Base-by-base conservation (phyloP, 352 stramenopile species). In the Globisporangium spiculum region DNA sequence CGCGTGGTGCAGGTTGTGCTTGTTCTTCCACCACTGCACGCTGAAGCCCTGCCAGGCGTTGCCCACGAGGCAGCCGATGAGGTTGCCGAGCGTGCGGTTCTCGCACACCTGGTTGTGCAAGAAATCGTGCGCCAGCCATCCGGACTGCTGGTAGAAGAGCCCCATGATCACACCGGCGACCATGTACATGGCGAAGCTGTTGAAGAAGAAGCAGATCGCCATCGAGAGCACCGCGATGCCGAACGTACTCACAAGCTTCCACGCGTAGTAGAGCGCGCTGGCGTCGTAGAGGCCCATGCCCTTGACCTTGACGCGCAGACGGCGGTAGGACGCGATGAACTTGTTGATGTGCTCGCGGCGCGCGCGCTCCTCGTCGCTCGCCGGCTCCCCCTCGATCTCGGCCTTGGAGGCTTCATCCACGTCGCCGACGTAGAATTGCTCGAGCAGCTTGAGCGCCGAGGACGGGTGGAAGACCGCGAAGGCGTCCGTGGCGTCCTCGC, bases 1-100 rank as follows among this genome's bases (percentile, higher is more conserved):
- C 22, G 97, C 96, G 79, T 99, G 97, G 84, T 99, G 97, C 59
- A 96, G 97, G 78, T 99, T 99, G 88, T 99, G 98, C 85, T 98
- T 98, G 84, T 98, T 99, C 76, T 99, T 99, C 96, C 94, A 98
- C 96, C 94, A 98, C 65, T 93, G 84, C 58, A 98, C 95, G 58
- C 90, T 98, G 80, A 99, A 99, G 58, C 97, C 98, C 86, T 99
- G 97, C 92, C 97, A 98, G 7, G 99, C 69, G 81, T 99, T 95
- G 55, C 97, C 97, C 74, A 98, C 96, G 59, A 99, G 88, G 20
- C 98, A 84, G 48, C 96, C 96, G 44, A 93, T 82, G 30, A 98
- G 79, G 75, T 99, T 97, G 61, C 95, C 96, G 65, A 97, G 92
- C 66, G 88, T 87, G 69, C 97, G 91, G 59, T 98, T 93, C 50